phyloP scores from a whole-genome alignment of 2,329 filamentous ascomycete species.

The Fusarium hostae region DNA sequence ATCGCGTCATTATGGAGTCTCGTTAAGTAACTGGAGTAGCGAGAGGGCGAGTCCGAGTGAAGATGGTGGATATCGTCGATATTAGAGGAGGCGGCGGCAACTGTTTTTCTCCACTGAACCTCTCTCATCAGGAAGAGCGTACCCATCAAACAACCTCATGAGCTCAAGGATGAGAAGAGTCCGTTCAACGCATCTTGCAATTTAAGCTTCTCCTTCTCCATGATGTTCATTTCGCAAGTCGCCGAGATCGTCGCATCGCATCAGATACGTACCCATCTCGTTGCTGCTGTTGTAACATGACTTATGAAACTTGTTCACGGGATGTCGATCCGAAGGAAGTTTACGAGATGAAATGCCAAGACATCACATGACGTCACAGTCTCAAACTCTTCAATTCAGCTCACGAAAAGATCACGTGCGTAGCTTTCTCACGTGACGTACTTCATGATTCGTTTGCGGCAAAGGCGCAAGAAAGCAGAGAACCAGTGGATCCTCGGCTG shows the following conservation, averaged over 20 bases:
- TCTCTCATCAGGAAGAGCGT: conserved; percentile 4
- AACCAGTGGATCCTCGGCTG: conserved; percentile 2
- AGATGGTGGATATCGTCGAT: conserved; percentile 29
- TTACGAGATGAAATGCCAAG: conserved; percentile 10
- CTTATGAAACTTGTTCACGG: not conserved
- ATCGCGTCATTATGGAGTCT: conserved; percentile 37
- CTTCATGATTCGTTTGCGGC: conserved; percentile 19
- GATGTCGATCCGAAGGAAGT: conserved; percentile 2
- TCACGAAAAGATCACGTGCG: not conserved
- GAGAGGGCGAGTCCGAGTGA: conserved; percentile 11
- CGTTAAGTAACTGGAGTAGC: conserved; percentile 4
- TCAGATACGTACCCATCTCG: not conserved
- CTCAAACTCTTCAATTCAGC: not conserved
- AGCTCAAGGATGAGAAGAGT: conserved; percentile 15
- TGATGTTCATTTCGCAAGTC: not conserved
- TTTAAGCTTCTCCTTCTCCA: conserved; percentile 29
- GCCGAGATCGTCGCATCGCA: not conserved
- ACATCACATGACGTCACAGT: conserved; percentile 21
- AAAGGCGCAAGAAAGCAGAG: not conserved
- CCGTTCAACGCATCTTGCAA: conserved; percentile 7
- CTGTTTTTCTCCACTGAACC: conserved; percentile 24
- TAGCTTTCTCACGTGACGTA: conserved; percentile 12
- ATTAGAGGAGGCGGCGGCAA: conserved; percentile 17
- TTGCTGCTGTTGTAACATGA: not conserved
- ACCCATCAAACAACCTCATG: conserved; percentile 34